Conservation (phyloP, 2,329 filamentous ascomycete species). For the Exophiala calicioides region DNA sequence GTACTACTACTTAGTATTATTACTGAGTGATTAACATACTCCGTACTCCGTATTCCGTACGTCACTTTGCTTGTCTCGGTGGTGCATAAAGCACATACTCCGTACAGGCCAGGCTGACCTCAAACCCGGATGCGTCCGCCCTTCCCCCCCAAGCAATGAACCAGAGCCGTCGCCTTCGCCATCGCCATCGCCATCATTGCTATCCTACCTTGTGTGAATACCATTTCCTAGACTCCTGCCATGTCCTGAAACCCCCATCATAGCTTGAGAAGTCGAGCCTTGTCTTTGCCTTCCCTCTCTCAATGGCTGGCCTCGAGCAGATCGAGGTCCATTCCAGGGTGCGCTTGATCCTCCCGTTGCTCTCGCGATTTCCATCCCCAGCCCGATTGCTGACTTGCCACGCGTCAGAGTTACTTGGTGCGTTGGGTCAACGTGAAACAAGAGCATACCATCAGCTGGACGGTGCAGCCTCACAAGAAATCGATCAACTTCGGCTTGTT, state of each 20-base stretch:
- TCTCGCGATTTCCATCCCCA: background rate
- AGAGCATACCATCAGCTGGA: slow-evolving; percentile 94
- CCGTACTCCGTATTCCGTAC: too few relatives aligned
- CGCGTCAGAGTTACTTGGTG: slow-evolving; percentile 84
- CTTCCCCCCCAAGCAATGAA: too few relatives aligned
- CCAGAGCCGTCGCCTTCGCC: too few relatives aligned
- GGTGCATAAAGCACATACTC: too few relatives aligned
- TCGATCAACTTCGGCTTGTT: slow-evolving; percentile 98
- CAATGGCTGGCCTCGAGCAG: slow-evolving; percentile 93
- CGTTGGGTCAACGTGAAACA: slow-evolving; percentile 93
- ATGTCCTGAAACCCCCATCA: background rate
- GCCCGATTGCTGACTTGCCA: slow-evolving; percentile 8
- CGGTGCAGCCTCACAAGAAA: slow-evolving; percentile 95
- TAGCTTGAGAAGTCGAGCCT: slow-evolving; percentile 1
- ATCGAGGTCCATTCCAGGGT: slow-evolving; percentile 98
- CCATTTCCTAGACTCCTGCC: too few relatives aligned
- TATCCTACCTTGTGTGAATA: too few relatives aligned
- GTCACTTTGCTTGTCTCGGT: too few relatives aligned
- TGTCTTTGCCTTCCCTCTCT: slow-evolving; percentile 1
- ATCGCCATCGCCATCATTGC: too few relatives aligned
- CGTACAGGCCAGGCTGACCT: too few relatives aligned
- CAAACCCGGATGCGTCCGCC: too few relatives aligned
- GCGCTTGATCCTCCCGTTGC: slow-evolving; percentile 36
- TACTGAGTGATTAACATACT: too few relatives aligned
- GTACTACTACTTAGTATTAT: too few relatives aligned